phyloP scores from a whole-genome alignment of 2,329 filamentous ascomycete species.

The Fusarium subtropicale region DNA sequence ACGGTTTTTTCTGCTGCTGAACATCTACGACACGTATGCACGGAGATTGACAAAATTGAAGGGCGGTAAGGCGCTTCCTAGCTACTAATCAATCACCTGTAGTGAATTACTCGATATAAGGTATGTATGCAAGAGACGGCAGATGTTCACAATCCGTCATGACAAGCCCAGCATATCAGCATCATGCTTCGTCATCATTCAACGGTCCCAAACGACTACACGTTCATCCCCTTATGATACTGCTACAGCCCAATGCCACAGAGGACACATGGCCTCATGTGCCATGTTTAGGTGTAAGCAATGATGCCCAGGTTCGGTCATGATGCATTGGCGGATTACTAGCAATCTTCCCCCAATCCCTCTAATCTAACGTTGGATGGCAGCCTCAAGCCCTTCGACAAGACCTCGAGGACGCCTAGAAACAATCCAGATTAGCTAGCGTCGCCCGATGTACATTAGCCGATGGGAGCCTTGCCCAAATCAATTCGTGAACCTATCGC shows the following conservation, averaged over 20 bases:
- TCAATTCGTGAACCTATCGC: constrained; percentile 22
- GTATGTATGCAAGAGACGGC: not conserved
- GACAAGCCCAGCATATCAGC: constrained; percentile 2
- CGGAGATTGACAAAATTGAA: not conserved
- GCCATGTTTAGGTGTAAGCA: constrained; percentile 12
- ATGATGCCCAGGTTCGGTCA: constrained; percentile 40
- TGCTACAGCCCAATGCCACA: not conserved
- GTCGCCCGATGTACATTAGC: constrained; percentile 13
- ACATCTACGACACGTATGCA: not conserved
- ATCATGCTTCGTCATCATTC: constrained; percentile 40
- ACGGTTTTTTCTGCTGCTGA: constrained; percentile 2
- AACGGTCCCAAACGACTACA: constrained; percentile 17
- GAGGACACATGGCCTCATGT: constrained; percentile 3
- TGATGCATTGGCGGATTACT: constrained; percentile 28
- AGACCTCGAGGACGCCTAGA: constrained; percentile 21
- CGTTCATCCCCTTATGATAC: not conserved
- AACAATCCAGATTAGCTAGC: constrained; percentile 38
- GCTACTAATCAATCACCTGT: not conserved
- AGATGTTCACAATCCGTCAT: constrained; percentile 11
- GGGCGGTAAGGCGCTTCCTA: not conserved
- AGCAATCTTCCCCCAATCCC: constrained; percentile 13
- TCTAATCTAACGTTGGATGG: constrained; percentile 10
- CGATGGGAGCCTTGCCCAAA: constrained; percentile 8
- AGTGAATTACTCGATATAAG: not conserved
- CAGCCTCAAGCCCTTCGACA: constrained; percentile 14